Evolutionary conservation across 139 green algal genomes (phyloP).

Genomic region (Astrephomene gubernaculifera): DNA sequence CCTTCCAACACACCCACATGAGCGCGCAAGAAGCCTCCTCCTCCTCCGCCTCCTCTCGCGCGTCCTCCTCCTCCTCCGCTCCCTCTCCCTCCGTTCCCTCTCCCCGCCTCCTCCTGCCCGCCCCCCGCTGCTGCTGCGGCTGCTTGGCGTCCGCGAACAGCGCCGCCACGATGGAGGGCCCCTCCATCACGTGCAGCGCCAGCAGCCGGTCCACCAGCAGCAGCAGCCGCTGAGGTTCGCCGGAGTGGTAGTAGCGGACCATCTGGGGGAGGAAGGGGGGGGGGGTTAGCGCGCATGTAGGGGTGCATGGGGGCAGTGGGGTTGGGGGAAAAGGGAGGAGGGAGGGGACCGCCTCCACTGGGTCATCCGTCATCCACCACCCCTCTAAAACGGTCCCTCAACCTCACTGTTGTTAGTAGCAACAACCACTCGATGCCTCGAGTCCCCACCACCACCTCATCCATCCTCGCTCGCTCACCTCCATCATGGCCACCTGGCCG

Average conservation of each 20-base stretch:
- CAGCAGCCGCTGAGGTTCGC: constrained; percentile 51
- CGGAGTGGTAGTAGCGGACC: constrained; percentile 12
- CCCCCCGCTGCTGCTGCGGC: not conserved
- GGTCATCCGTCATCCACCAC: not conserved
- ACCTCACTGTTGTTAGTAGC: no score
- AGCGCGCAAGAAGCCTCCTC: not conserved
- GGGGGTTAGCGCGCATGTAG: no score
- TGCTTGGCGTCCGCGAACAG: constrained; percentile 18
- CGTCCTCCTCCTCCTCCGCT: not conserved
- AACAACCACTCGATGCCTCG: no score
- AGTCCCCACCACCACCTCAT: no score
- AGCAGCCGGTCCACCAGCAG: constrained; percentile 77
- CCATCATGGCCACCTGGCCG: constrained; percentile 33
- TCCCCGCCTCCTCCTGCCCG: not conserved
- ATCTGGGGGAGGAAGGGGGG: not conserved
- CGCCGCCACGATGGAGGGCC: constrained; percentile 33
- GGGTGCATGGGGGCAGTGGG: no score
- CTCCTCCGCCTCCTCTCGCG: not conserved
- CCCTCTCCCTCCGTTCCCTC: not conserved
- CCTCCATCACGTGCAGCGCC: constrained; percentile 67
- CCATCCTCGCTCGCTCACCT: no score
- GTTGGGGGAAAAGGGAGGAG: no score
- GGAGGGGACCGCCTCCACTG: not conserved
- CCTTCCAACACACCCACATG: constrained; percentile 7
- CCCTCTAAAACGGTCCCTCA: not conserved